phyloP scores from a whole-genome alignment of 768 basidiomycete species.

The Mycena metata region DNA sequence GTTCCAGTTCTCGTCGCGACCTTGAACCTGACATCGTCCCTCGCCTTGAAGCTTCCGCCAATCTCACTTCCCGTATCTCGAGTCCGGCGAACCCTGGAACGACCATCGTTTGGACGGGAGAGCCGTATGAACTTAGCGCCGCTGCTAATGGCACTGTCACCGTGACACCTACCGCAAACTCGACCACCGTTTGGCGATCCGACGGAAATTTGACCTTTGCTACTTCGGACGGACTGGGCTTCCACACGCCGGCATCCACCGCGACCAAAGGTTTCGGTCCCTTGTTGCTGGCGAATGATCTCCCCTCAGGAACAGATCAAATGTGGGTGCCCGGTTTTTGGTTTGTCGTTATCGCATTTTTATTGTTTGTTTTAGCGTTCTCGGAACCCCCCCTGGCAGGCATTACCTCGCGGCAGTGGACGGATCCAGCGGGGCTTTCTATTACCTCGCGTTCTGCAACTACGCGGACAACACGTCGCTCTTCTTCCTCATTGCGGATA shows the following conservation, averaged over 20 bases:
- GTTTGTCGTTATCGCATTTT: background rate
- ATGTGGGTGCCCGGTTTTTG: slow-evolving; percentile 2
- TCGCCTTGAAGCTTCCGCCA: background rate
- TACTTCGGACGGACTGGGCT: slow-evolving; percentile 5
- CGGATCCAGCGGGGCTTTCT: too few species aligned
- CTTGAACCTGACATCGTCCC: background rate
- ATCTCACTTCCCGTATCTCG: slow-evolving; percentile 7
- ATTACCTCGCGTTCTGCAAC: too few species aligned
- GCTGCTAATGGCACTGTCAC: slow-evolving; percentile 2
- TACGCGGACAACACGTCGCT: too few species aligned
- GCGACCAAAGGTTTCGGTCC: slow-evolving; percentile 5
- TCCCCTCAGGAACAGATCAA: slow-evolving; percentile 8
- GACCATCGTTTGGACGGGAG: slow-evolving; percentile 4
- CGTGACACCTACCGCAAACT: slow-evolving; percentile 2
- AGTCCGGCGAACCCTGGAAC: slow-evolving; percentile 3
- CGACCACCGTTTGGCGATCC: slow-evolving; percentile 8
- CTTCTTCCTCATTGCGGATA: too few species aligned
- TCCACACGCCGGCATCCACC: slow-evolving; percentile 6
- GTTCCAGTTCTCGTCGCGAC: background rate
- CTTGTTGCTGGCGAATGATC: slow-evolving; percentile 6
- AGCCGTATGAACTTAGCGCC: slow-evolving; percentile 3
- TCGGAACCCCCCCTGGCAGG: slow-evolving; percentile 7
- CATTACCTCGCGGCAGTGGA: slow-evolving; percentile 3
- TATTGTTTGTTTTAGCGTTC: slow-evolving; percentile 1
- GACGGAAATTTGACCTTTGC: slow-evolving; percentile 7